phyloP scores from a whole-genome alignment of 805 yeast species.

The Pichia rugopelliculosa region DNA sequence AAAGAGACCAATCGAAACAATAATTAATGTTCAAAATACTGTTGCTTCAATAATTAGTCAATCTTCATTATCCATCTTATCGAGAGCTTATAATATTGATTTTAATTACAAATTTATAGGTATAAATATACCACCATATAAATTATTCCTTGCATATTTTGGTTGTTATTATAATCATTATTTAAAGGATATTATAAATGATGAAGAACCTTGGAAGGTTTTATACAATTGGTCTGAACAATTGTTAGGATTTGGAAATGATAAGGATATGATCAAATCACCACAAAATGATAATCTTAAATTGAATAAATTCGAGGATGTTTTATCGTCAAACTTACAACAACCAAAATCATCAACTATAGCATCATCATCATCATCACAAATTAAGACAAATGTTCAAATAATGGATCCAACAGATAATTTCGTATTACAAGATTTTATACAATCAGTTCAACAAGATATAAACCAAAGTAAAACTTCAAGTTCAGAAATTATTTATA shows the following conservation, averaged over 20 bases:
- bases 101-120: constrained; percentile 6
- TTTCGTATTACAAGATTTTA: neutral
- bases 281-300: too few species aligned
- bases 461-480: constrained; percentile 4
- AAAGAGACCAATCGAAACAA: neutral
- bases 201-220: neutral
- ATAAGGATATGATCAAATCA: neutral
- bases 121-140: neutral
- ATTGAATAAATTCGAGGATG: neutral
- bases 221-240: constrained; percentile 3
- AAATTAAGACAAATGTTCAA: neutral
- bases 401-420: neutral
- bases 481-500: neutral
- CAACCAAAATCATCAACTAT: neutral
- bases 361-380: neutral
- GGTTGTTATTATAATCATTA: constrained; percentile 4
- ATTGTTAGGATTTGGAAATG: constrained; percentile 1
- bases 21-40: neutral
- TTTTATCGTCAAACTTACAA: too few species aligned
- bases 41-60: neutral
- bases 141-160: constrained; percentile 5
- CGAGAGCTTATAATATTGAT: constrained; percentile 4
- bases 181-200: neutral
- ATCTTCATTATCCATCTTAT: neutral
- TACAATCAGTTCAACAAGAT: constrained; percentile 9